Percentiles rank a stretch among this genome's conserved stretches.
These are phyloP conservation scores for Candida quercuum DNA, from an alignment of 805 yeast species.

Conservation along the genomic window DNA sequence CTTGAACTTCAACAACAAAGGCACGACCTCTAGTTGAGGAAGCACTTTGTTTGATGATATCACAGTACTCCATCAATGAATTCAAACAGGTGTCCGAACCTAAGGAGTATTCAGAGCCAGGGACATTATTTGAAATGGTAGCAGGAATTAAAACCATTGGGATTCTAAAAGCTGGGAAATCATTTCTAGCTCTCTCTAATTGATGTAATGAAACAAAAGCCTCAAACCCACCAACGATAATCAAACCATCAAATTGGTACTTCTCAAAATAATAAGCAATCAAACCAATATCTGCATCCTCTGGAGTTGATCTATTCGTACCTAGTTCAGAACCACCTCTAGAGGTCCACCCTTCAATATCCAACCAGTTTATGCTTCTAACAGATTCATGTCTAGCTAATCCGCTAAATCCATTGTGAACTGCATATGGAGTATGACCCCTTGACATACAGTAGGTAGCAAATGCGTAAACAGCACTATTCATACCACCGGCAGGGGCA, in stretches of 20 bases:
- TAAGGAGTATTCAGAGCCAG: conserved; percentile 74
- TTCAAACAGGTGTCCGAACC: conserved; percentile 77
- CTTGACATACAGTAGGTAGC: conserved; percentile 81
- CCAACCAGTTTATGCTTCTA: conserved; percentile 69
- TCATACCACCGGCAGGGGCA: conserved; percentile 97
- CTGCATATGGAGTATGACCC: conserved; percentile 89
- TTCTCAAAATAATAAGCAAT: conserved; percentile 71
- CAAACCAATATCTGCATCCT: conserved; percentile 59
- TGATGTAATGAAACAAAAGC: conserved; percentile 68
- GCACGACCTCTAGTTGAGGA: conserved; percentile 74
- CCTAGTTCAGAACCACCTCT: conserved; percentile 96
- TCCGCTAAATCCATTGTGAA: conserved; percentile 91
- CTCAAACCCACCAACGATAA: conserved; percentile 79
- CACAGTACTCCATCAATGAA: conserved; percentile 67
- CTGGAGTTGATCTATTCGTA: conserved; percentile 78
- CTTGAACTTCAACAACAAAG: conserved; percentile 79
- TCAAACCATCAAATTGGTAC: conserved; percentile 61
- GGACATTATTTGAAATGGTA: conserved; percentile 75
- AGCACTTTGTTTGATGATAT: conserved; percentile 74
- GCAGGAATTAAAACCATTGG: conserved; percentile 80
- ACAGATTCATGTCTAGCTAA: conserved; percentile 86
- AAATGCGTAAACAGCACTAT: conserved; percentile 87
- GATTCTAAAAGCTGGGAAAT: conserved; percentile 67
- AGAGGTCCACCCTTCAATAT: conserved; percentile 83
- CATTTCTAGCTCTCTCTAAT: conserved; percentile 51